Evolutionary conservation across 345 rosid species (phyloP).

Genomic region (Atalantia buxifolia): DNA sequence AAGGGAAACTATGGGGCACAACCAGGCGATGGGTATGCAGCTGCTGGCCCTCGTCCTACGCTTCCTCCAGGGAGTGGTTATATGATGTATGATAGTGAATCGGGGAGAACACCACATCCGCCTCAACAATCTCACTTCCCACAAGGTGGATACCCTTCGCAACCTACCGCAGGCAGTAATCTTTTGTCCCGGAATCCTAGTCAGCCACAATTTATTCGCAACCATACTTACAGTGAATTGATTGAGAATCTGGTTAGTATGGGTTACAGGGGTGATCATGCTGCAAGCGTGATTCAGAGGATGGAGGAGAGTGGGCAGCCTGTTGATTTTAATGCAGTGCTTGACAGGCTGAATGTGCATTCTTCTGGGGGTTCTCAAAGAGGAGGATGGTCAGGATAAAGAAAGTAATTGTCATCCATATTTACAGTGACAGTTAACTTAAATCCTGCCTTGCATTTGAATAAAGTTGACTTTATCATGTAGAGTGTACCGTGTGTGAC

Average conservation of each 20-base stretch:
- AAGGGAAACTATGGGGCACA: slow-evolving; percentile 60
- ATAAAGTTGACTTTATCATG: neutral
- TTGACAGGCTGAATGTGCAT: slow-evolving; percentile 69
- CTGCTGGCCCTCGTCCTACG: slow-evolving; percentile 46
- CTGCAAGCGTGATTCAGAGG: slow-evolving; percentile 70
- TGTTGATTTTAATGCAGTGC: slow-evolving; percentile 78
- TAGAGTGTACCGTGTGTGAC: neutral
- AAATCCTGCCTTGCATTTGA: slow-evolving; percentile 4
- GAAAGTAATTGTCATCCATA: neutral
- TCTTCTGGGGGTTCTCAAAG: slow-evolving; percentile 68
- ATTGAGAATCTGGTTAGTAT: slow-evolving; percentile 82
- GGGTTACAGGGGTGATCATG: slow-evolving; percentile 92
- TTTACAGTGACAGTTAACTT: neutral
- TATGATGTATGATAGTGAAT: slow-evolving; percentile 72
- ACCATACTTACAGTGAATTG: slow-evolving; percentile 67
- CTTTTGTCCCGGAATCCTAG: slow-evolving; percentile 40
- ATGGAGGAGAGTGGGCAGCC: slow-evolving; percentile 94
- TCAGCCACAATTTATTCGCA: slow-evolving; percentile 52
- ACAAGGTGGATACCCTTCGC: slow-evolving; percentile 66
- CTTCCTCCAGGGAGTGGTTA: slow-evolving; percentile 64
- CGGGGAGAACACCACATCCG: slow-evolving; percentile 53
- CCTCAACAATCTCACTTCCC: slow-evolving; percentile 63
- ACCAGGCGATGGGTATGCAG: slow-evolving; percentile 56
- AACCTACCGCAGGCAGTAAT: slow-evolving; percentile 38
- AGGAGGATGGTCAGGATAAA: slow-evolving; percentile 65